Percentiles rank a stretch among this genome's conserved stretches.
phyloP scores from a whole-genome alignment of 169 alveolate genomes.

The Toxoplasma gondii region DNA sequence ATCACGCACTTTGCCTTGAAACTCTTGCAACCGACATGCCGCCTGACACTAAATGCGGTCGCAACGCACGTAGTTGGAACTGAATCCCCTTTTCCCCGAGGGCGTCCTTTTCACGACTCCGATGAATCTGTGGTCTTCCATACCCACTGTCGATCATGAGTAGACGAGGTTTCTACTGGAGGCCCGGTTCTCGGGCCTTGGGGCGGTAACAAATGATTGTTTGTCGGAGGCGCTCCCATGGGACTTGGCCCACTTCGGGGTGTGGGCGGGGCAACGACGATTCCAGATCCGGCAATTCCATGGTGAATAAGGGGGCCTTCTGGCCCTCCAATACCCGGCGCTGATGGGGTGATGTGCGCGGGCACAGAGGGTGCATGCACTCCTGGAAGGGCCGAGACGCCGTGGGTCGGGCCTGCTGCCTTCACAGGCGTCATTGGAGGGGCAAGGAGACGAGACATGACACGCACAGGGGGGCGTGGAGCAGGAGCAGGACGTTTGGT shows the following conservation, averaged over 20 bases:
- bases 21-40: too few relatives aligned
- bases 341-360: background rate
- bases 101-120: background rate
- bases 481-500: background rate
- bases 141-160: constrained; percentile 15
- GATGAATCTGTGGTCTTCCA: background rate
- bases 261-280: constrained; percentile 23
- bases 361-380: background rate
- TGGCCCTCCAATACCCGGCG: background rate
- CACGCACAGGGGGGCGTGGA: background rate
- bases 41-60: too few relatives aligned
- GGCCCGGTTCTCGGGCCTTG: background rate
- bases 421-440: background rate
- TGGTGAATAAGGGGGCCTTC: background rate
- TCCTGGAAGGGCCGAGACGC: background rate
- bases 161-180: background rate
- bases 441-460: background rate
- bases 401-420: background rate
- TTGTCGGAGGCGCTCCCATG: background rate
- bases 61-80: too few relatives aligned
- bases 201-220: background rate
- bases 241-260: background rate
- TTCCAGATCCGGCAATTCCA: constrained; percentile 4
- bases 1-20: too few relatives aligned
- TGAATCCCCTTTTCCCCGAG: background rate